A percentile compares a stretch with the other conserved stretches of the same genome.
Evolutionary conservation across 2,329 filamentous ascomycete species (phyloP).

Genomic region (Aureobasidium sp.): DNA sequence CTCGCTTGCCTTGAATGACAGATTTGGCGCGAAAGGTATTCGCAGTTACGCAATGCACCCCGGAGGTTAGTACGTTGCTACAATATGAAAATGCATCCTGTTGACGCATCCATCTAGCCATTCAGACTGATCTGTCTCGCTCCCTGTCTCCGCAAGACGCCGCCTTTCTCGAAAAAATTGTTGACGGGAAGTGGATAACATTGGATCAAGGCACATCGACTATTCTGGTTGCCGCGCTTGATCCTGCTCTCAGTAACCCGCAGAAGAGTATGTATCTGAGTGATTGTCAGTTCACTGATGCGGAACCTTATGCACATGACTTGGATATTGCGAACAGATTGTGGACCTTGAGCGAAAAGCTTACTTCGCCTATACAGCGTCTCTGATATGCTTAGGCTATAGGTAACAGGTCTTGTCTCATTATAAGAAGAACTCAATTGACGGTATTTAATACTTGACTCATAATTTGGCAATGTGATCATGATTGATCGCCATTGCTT

Average conservation of each 20-base stretch:
- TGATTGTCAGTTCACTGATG: slow-evolving; percentile 30
- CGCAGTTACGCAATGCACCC: slow-evolving; percentile 34
- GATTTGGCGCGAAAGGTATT: slow-evolving; percentile 26
- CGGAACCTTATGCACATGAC: slow-evolving; percentile 31
- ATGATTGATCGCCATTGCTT: too few relatives aligned
- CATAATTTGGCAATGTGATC: too few relatives aligned
- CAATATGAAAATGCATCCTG: neutral
- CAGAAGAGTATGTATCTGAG: slow-evolving; percentile 24
- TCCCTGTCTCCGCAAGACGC: slow-evolving; percentile 17
- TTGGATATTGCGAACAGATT: slow-evolving; percentile 32
- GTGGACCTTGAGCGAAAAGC: slow-evolving; percentile 34
- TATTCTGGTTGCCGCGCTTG: slow-evolving; percentile 38
- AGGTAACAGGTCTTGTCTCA: too few relatives aligned
- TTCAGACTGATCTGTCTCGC: slow-evolving; percentile 17
- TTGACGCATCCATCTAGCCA: slow-evolving; percentile 1
- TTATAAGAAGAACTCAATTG: too few relatives aligned
- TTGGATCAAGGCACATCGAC: slow-evolving; percentile 39
- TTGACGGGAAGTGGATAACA: slow-evolving; percentile 29
- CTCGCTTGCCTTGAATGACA: slow-evolving; percentile 32
- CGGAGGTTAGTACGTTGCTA: slow-evolving; percentile 26
- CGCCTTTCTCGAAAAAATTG: slow-evolving; percentile 22
- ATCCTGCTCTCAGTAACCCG: slow-evolving; percentile 31
- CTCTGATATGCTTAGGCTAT: too few relatives aligned
- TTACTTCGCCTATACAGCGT: slow-evolving; percentile 16
- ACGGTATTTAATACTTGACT: too few relatives aligned